Percentiles rank a stretch among this genome's conserved stretches.
Evolutionary conservation across 2,329 filamentous ascomycete species (phyloP).

Genomic region (Neofusicoccum parvum): DNA sequence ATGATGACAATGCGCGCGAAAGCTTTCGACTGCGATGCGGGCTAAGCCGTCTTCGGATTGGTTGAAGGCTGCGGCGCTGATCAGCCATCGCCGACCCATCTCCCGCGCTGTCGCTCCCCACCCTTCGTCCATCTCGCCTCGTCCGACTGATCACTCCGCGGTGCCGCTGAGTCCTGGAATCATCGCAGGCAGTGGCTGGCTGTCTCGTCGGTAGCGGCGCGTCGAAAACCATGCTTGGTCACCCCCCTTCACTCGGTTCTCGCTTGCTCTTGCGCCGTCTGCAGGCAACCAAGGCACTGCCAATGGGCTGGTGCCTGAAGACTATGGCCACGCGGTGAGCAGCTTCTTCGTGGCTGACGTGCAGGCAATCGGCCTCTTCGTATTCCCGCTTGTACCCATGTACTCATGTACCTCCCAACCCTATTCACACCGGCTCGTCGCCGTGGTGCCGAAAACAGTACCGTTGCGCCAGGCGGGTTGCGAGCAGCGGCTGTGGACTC

Average conservation of each 20-base stretch:
- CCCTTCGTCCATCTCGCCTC: neutral
- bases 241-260: neutral
- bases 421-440: neutral
- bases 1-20: constrained; percentile 17
- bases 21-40: neutral
- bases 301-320: neutral
- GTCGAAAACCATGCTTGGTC: neutral
- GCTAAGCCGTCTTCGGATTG: neutral
- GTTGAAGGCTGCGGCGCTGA: neutral
- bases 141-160: neutral
- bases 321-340: neutral
- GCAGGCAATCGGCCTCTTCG: neutral
- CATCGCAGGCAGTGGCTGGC: neutral
- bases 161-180: no score
- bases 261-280: neutral
- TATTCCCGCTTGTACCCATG: neutral
- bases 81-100: constrained; percentile 7
- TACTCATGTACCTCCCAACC: constrained; percentile 4
- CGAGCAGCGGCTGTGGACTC: neutral
- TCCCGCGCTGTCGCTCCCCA: neutral
- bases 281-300: neutral
- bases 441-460: neutral
- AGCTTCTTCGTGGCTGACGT: neutral
- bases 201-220: neutral
- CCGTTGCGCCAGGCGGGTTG: neutral